Evolutionary conservation across 2,329 filamentous ascomycete genomes (phyloP).

Genomic region (Neonectria ditissima): DNA sequence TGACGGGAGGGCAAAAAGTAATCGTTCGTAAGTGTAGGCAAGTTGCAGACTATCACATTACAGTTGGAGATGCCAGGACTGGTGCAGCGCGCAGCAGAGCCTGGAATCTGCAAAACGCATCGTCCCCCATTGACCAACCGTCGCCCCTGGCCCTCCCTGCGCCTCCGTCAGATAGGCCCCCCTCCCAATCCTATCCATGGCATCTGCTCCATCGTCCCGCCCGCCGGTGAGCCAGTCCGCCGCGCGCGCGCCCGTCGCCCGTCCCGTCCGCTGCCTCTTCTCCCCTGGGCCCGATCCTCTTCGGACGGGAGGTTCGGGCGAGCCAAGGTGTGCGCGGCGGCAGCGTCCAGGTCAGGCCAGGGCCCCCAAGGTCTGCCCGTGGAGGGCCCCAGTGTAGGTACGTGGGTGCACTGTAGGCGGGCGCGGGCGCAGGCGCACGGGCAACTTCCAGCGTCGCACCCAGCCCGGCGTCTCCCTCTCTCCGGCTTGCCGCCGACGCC

Average conservation of each 20-base stretch:
- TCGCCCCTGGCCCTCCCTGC: constrained; percentile 12
- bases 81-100: constrained; percentile 1
- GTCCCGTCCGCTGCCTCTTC: constrained; percentile 1
- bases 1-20: background rate
- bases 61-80: constrained; percentile 8
- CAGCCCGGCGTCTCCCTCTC: background rate
- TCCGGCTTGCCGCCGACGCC: constrained; percentile 32
- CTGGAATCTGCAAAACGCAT: constrained; percentile 1
- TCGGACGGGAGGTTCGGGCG: background rate
- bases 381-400: too few relatives aligned
- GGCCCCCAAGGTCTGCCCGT: too few relatives aligned
- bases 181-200: too few relatives aligned
- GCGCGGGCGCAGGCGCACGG: background rate
- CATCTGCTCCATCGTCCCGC: constrained; percentile 4
- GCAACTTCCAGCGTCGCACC: background rate
- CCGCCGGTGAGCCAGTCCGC: constrained; percentile 9
- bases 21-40: background rate
- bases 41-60: background rate
- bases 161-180: constrained; percentile 26
- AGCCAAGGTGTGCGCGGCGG: background rate
- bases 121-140: constrained; percentile 20
- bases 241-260: constrained; percentile 8
- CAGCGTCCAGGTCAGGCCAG: background rate
- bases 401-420: too few relatives aligned
- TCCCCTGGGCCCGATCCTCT: background rate